phyloP scores from a whole-genome alignment of 768 basidiomycete genomes.

The Pleurotus salmoneostramineus region DNA sequence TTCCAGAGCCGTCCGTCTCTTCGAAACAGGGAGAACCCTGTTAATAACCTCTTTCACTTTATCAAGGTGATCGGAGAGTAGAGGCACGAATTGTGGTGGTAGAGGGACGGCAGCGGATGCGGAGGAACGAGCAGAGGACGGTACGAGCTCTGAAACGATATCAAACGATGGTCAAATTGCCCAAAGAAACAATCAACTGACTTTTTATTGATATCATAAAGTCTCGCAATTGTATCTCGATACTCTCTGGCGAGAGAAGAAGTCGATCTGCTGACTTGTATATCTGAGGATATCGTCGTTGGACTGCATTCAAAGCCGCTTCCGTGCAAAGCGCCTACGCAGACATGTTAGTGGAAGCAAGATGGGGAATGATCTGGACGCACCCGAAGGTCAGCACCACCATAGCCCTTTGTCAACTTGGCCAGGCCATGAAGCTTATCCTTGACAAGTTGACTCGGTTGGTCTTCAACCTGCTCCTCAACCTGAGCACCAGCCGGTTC shows the following conservation, averaged over 20 bases:
- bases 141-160: constrained; percentile 69
- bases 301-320: constrained; percentile 93
- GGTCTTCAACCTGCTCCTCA: not conserved
- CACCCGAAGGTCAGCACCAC: constrained; percentile 93
- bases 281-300: constrained; percentile 94
- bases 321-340: constrained; percentile 90
- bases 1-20: constrained; percentile 81
- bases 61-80: constrained; percentile 67
- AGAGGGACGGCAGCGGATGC: constrained; percentile 83
- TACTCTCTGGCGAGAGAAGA: constrained; percentile 79
- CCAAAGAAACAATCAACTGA: constrained; percentile 32
- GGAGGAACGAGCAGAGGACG: constrained; percentile 90
- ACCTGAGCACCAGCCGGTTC: not conserved
- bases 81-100: constrained; percentile 77
- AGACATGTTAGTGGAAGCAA: not conserved
- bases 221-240: constrained; percentile 80
- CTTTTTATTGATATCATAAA: constrained; percentile 98
- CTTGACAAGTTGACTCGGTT: constrained; percentile 8
- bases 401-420: constrained; percentile 93
- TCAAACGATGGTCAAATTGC: not conserved
- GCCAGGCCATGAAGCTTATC: constrained; percentile 56
- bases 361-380: constrained; percentile 21
- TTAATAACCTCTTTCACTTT: constrained; percentile 69
- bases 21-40: constrained; percentile 74
- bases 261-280: constrained; percentile 89